Conservation (phyloP, 2,329 filamentous ascomycete genomes). For the Fusarium floridanum region DNA sequence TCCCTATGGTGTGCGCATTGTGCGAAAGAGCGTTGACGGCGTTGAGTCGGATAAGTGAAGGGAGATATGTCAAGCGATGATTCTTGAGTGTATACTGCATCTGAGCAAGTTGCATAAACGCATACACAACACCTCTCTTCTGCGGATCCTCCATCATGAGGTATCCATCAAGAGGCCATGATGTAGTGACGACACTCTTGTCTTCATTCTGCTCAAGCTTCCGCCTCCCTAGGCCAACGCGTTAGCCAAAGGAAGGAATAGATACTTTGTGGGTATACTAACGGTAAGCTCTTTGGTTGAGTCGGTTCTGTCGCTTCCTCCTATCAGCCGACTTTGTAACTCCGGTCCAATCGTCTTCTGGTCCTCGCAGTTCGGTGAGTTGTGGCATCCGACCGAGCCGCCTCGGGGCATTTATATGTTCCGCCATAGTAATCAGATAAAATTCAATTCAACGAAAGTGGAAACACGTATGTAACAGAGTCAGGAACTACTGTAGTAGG, state of each 20-base stretch:
- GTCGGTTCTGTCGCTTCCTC: conserved; percentile 42
- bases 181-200: not conserved
- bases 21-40: conserved; percentile 36
- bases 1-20: conserved; percentile 31
- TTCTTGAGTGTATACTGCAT: conserved; percentile 35
- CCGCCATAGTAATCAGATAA: conserved; percentile 11
- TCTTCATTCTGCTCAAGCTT: conserved; percentile 27
- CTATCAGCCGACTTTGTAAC: conserved; percentile 39
- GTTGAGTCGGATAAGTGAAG: conserved; percentile 41
- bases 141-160: conserved; percentile 6
- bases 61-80: conserved; percentile 25
- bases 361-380: conserved; percentile 27
- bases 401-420: conserved; percentile 12
- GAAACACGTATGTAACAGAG: not conserved
- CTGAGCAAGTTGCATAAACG: conserved; percentile 37
- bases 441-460: not conserved
- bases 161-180: conserved; percentile 6
- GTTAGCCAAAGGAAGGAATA: conserved; percentile 7
- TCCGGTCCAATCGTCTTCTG: conserved; percentile 43
- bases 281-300: conserved; percentile 44
- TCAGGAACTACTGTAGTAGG: not conserved
- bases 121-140: conserved; percentile 28
- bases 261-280: not conserved
- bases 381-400: conserved; percentile 24
- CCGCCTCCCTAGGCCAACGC: conserved; percentile 18